Evolutionary conservation across 352 stramenopile species (phyloP).

Genomic region (Phytophthora macrochlamydospora): DNA sequence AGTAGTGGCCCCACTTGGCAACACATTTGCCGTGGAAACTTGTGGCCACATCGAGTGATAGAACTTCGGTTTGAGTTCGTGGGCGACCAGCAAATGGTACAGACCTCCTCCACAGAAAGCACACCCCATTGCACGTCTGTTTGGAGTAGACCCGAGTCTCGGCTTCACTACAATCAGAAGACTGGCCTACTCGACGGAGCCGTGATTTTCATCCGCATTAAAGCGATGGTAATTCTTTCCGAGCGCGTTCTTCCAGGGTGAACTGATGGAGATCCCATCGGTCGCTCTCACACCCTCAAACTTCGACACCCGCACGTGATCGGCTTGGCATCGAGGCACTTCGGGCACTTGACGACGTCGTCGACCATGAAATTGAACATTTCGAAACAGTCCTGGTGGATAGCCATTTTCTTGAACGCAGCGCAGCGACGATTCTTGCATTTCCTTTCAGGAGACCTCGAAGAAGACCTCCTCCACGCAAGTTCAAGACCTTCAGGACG

Average conservation of each 20-base stretch:
- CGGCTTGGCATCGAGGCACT: conserved; percentile 15
- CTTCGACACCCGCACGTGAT: conserved; percentile 32
- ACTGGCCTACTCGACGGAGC: no score
- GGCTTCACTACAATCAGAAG: no score
- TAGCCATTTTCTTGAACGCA: neutral
- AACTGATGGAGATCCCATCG: conserved; percentile 15
- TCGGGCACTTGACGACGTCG: conserved; percentile 13
- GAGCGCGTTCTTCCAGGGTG: conserved; percentile 18
- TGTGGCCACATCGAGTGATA: conserved; percentile 21
- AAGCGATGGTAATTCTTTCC: conserved; percentile 2
- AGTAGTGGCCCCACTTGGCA: conserved; percentile 18
- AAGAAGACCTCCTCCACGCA: neutral
- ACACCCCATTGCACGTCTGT: no score
- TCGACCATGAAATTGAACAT: conserved; percentile 31
- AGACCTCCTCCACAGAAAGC: no score
- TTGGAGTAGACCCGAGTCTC: no score
- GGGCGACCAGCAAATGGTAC: no score
- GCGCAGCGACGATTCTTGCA: neutral
- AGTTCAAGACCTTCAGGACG: neutral
- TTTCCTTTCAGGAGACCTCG: neutral
- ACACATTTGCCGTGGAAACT: conserved; percentile 20
- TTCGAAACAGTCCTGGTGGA: neutral
- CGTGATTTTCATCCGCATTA: no score
- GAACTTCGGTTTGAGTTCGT: no score
- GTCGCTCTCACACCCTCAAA: conserved; percentile 22